These are phyloP conservation scores for Spongispora temasekensis DNA, from an alignment of 1,284 basidiomycete genomes.

Conservation along the genomic window DNA sequence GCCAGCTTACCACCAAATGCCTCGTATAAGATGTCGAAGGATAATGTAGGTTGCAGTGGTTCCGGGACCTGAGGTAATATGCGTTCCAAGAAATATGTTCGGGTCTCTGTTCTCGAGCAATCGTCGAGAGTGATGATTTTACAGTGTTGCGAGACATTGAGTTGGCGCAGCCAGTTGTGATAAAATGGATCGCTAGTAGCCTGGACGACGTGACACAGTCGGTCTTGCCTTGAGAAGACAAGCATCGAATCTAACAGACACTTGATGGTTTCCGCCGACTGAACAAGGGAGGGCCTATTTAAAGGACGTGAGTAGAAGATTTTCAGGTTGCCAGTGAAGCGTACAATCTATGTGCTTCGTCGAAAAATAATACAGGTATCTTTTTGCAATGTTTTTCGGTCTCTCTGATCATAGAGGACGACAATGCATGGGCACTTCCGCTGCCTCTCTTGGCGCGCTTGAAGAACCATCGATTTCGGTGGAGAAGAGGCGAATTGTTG, in stretches of 20 bases:
- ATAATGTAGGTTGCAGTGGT: constrained; percentile 48
- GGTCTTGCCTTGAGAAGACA: constrained; percentile 82
- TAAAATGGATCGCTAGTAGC: constrained; percentile 85
- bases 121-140: constrained; percentile 82
- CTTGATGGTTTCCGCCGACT: constrained; percentile 78
- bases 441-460: constrained; percentile 30
- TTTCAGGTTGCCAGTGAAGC: constrained; percentile 21
- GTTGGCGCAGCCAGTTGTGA: constrained; percentile 75
- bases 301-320: constrained; percentile 3
- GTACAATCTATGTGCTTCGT: constrained; percentile 81
- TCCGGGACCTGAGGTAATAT: constrained; percentile 66
- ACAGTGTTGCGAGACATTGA: constrained; percentile 79
- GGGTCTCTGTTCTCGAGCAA: constrained; percentile 69
- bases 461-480: constrained; percentile 37
- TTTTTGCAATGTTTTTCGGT: constrained; percentile 53
- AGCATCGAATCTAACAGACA: constrained; percentile 80
- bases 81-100: constrained; percentile 61
- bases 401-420: constrained; percentile 36
- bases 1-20: constrained; percentile 82
- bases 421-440: constrained; percentile 31
- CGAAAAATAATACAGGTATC: constrained; percentile 79
- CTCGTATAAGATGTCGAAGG: constrained; percentile 72
- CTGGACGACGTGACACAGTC: constrained; percentile 80
- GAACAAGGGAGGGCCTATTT: constrained; percentile 66
- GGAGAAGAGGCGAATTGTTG: constrained; percentile 31